Evolutionary conservation across 129 eudicot genomes (phyloP).

Genomic region (Artemisia tridentata): DNA sequence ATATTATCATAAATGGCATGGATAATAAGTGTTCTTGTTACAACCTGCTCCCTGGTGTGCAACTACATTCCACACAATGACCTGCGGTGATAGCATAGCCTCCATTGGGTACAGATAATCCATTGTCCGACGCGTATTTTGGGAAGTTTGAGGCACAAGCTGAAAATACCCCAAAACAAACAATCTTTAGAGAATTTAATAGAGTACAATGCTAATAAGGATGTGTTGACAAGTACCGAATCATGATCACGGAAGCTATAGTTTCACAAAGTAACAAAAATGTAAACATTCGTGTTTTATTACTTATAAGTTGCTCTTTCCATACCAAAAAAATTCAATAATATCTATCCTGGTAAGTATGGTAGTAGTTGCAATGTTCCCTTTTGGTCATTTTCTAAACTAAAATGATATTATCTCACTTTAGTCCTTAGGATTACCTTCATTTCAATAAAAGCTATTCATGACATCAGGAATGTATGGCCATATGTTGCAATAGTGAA

Average conservation of each 20-base stretch:
- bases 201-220: constrained; percentile 1
- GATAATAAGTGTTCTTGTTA: background rate
- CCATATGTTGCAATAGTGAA: background rate
- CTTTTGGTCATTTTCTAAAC: constrained; percentile 10
- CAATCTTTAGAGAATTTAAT: background rate
- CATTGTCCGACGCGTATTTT: constrained; percentile 67
- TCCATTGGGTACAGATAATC: constrained; percentile 84
- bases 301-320: too few species aligned
- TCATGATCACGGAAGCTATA: background rate
- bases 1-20: constrained; percentile 2
- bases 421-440: background rate
- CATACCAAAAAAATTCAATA: too few species aligned
- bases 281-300: background rate
- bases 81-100: constrained; percentile 91
- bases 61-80: constrained; percentile 97
- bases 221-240: constrained; percentile 6
- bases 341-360: constrained; percentile 5
- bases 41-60: constrained; percentile 79
- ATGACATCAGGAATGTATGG: background rate
- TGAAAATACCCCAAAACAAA: constrained; percentile 33
- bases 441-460: background rate
- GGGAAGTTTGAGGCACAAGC: constrained; percentile 96
- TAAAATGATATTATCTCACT: background rate
- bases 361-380: constrained; percentile 11
- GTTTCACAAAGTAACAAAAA: background rate